Percentiles rank a stretch among this genome's conserved stretches.
Evolutionary conservation across 179 eudicot species (phyloP).

Genomic region (Silene vulgaris): DNA sequence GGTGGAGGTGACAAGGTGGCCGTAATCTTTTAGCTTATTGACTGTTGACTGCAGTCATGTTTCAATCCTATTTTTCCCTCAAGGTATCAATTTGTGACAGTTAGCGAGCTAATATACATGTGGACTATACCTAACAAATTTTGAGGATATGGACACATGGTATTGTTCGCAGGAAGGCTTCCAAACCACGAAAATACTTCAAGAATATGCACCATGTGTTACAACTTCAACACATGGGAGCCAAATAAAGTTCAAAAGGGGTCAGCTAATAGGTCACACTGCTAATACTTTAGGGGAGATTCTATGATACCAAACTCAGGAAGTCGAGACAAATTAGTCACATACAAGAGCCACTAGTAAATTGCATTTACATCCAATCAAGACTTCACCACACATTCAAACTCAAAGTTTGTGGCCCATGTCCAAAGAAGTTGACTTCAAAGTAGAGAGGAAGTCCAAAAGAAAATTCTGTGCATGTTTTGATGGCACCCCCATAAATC

Average conservation of each 20-base stretch:
- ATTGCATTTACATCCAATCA: not conserved
- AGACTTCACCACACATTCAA: not conserved
- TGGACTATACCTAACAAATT: not conserved
- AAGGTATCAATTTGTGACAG: too few relatives aligned
- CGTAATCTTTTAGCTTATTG: not conserved
- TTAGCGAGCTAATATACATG: not conserved
- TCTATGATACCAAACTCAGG: not conserved
- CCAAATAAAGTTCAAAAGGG: not conserved
- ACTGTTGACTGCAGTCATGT: too few relatives aligned
- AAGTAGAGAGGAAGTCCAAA: not conserved
- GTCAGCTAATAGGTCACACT: not conserved
- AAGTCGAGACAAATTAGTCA: not conserved
- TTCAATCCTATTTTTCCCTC: too few relatives aligned
- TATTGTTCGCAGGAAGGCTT: not conserved
- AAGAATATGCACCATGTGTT: not conserved
- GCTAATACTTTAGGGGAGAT: not conserved
- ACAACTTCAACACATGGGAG: too few relatives aligned
- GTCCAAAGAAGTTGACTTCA: not conserved
- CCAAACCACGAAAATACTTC: not conserved
- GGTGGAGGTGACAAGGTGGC: slow-evolving; percentile 1
- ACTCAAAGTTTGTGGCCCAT: not conserved
- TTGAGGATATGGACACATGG: not conserved
- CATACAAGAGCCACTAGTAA: not conserved
- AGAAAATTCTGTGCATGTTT: too few relatives aligned
- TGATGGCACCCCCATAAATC: too few relatives aligned